A percentile compares a stretch with the other conserved stretches of the same genome.
phyloP scores from a whole-genome alignment of 2,329 filamentous ascomycete genomes.

The Talaromyces atroroseus region DNA sequence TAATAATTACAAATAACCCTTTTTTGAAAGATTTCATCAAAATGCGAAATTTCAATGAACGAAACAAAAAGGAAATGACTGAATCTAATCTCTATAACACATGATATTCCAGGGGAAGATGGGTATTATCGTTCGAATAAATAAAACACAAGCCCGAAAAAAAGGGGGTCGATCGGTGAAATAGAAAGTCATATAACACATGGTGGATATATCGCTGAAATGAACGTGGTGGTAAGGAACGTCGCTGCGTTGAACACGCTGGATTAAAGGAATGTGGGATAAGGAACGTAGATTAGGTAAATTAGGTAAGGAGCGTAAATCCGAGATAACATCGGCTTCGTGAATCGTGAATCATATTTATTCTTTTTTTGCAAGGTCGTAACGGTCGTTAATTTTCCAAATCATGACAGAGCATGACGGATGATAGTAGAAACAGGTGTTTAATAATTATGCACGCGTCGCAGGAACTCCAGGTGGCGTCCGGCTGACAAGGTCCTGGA shows the following conservation, averaged over 20 bases:
- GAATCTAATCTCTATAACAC: not conserved
- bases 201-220: not conserved
- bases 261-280: not conserved
- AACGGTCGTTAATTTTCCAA: constrained; percentile 8
- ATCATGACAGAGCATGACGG: not conserved
- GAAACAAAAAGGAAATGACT: not conserved
- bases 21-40: not conserved
- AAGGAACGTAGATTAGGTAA: not conserved
- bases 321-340: constrained; percentile 7
- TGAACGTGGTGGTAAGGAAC: constrained; percentile 8
- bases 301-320: constrained; percentile 11
- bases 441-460: constrained; percentile 8
- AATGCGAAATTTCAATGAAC: not conserved
- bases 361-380: constrained; percentile 5
- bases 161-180: not conserved
- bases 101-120: not conserved
- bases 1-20: not conserved
- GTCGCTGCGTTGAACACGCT: not conserved
- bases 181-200: not conserved
- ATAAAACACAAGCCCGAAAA: not conserved
- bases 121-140: not conserved
- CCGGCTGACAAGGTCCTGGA: constrained; percentile 38
- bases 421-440: not conserved
- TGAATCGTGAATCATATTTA: constrained; percentile 5
- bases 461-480: constrained; percentile 8